Conservation (phyloP, 257 asterid species). For the Salvia rosmarinus region DNA sequence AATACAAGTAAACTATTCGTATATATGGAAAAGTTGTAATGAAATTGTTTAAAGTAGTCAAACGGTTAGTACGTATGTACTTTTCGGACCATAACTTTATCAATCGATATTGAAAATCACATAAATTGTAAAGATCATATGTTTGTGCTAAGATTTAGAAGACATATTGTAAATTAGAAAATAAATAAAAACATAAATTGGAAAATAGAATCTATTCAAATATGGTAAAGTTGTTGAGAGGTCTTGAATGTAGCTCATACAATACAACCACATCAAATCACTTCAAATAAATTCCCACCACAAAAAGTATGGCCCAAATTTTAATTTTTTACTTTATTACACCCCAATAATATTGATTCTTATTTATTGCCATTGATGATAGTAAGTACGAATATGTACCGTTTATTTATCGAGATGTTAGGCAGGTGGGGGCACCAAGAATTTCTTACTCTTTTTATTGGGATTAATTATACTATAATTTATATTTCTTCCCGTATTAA, state of each 20-base stretch:
- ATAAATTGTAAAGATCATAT: too few species aligned
- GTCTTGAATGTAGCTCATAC: slow-evolving; percentile 31
- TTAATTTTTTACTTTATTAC: slow-evolving; percentile 5
- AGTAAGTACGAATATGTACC: slow-evolving; percentile 30
- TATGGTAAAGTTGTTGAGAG: slow-evolving; percentile 32
- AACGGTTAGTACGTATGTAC: too few species aligned
- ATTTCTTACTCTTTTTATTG: not conserved
- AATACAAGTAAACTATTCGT: too few species aligned
- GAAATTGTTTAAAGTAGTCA: too few species aligned
- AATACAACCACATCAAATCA: slow-evolving; percentile 20
- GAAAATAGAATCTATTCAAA: not conserved
- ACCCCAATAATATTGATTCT: slow-evolving; percentile 1
- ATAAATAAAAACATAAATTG: too few species aligned
- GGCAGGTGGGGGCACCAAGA: slow-evolving; percentile 12
- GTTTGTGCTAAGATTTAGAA: too few species aligned
- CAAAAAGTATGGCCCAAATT: slow-evolving; percentile 24
- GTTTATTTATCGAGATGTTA: slow-evolving; percentile 15
- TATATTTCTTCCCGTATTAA: too few species aligned
- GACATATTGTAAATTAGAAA: too few species aligned
- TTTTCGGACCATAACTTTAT: too few species aligned
- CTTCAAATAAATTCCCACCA: slow-evolving; percentile 35
- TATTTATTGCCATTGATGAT: slow-evolving; percentile 5
- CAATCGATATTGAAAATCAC: too few species aligned
- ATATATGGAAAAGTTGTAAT: too few species aligned
- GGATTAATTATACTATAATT: too few species aligned